Conservation (phyloP, 805 yeast species). For the Suhomyces emberorum region DNA sequence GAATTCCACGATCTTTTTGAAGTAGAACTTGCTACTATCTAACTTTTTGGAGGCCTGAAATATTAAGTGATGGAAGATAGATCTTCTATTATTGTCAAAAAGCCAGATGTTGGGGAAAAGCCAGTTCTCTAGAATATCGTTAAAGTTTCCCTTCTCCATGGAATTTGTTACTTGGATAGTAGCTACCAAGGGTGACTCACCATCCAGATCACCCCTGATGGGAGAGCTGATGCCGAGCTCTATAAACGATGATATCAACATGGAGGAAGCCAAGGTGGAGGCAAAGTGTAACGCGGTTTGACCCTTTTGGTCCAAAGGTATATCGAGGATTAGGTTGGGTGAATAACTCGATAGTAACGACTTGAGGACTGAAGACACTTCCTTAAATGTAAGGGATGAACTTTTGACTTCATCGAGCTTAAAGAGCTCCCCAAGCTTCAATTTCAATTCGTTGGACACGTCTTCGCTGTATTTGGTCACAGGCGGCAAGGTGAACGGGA, state of each 20-base stretch:
- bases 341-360: slow-evolving; percentile 17
- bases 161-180: slow-evolving; percentile 83
- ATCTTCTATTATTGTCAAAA: slow-evolving; percentile 61
- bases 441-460: slow-evolving; percentile 29
- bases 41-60: slow-evolving; percentile 32
- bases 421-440: slow-evolving; percentile 33
- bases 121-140: slow-evolving; percentile 57
- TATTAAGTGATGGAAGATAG: slow-evolving; percentile 85
- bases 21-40: slow-evolving; percentile 35
- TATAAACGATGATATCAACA: slow-evolving; percentile 33
- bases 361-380: slow-evolving; percentile 24
- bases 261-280: slow-evolving; percentile 36
- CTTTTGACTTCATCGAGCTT: slow-evolving; percentile 26
- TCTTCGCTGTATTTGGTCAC: slow-evolving; percentile 31
- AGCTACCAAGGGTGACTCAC: slow-evolving; percentile 50
- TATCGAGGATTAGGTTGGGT: slow-evolving; percentile 18
- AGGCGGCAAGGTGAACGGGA: slow-evolving; percentile 51
- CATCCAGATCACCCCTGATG: slow-evolving; percentile 35
- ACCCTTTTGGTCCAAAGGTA: slow-evolving; percentile 38
- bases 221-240: slow-evolving; percentile 36
- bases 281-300: slow-evolving; percentile 45
- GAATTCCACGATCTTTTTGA: slow-evolving; percentile 32
- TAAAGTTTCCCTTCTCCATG: slow-evolving; percentile 74
- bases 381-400: slow-evolving; percentile 15
- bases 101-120: slow-evolving; percentile 59